Evolutionary conservation across 495 filamentous ascomycete species (phyloP), one percentile per base, ranked within the genome.

Genomic region (Chaetomium tenue): DNA sequence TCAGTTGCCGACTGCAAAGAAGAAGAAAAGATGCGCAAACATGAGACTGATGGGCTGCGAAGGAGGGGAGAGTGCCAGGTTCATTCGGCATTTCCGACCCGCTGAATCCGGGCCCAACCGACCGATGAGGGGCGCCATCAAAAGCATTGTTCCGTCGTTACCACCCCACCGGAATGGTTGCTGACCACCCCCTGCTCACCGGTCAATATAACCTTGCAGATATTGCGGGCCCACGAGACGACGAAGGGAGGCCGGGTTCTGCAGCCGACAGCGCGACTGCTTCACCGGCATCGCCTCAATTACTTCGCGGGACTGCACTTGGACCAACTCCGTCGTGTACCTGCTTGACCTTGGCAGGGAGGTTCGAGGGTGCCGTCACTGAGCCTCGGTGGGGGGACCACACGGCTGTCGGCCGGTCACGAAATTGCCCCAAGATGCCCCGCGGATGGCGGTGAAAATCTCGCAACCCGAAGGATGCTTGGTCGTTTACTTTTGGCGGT

Each of bases 191-290:
- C 63, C 59, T 66, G 51, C 59, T 62, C 64, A 66, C 64, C 64
- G 64, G 64, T 66, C 64, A 63, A 66, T 62, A 40, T 62, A n/a
- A 20, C 33, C 53, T 44, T 66, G 64, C 64, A 58, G 51, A 52
- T 40, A 25, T 56, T 26, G 50, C 57, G 26, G 52, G 44, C 58
- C 42, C 33, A 20, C 13, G 18, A 15, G n/a, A 50, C n/a, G 2
- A 22, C n/a, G 2, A 22, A 48, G 61, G 61, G 22, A 13, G 40
- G 51, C 33, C 46, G 58, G 58, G 58, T 51, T 33, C 26, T 33
- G 42, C 26, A 60, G 28, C 44, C 44, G 44, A 25, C 46, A 51
- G 6, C 40, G 1, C 44, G 26, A 6, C 7, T 20, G 28, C 7
- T 50, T 48, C 52, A 63, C 33, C 59, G 59, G 59, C 28, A 28